A percentile compares a stretch with the other conserved stretches of the same genome.
phyloP scores from a whole-genome alignment of 768 basidiomycete species.

The Lactarius deliciosus region DNA sequence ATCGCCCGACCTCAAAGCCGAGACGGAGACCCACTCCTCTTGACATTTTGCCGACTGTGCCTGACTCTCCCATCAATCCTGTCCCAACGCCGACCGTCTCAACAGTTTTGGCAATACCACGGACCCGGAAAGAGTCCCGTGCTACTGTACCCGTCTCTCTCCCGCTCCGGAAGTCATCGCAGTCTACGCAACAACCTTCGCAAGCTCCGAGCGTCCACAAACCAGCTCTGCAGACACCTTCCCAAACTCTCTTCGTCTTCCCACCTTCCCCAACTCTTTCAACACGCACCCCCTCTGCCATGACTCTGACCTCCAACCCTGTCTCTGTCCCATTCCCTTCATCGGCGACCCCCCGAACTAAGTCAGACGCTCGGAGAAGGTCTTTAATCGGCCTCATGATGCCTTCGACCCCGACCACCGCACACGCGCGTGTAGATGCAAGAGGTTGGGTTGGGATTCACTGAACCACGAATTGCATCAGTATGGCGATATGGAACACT shows the following conservation, averaged over 20 bases:
- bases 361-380: constrained; percentile 61
- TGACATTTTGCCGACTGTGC: constrained; percentile 64
- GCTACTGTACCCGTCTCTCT: constrained; percentile 58
- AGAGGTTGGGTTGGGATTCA: constrained; percentile 72
- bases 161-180: constrained; percentile 40
- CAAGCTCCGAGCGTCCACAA: constrained; percentile 32
- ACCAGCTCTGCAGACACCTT: constrained; percentile 49
- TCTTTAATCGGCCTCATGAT: constrained; percentile 73
- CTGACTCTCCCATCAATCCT: constrained; percentile 64
- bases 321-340: constrained; percentile 55
- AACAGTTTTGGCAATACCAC: constrained; percentile 33
- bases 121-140: constrained; percentile 53
- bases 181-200: constrained; percentile 30
- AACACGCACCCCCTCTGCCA: constrained; percentile 71
- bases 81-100: constrained; percentile 42
- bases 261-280: constrained; percentile 68
- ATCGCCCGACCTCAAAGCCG: constrained; percentile 40
- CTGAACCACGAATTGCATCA: constrained; percentile 26
- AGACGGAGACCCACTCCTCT: constrained; percentile 65
- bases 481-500: constrained; percentile 6
- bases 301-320: constrained; percentile 72
- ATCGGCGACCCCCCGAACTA: constrained; percentile 65
- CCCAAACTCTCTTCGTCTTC: constrained; percentile 85
- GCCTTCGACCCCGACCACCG: constrained; percentile 74
- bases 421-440: constrained; percentile 80